Conservation (phyloP, 192 early-diverging fungal species). For the Spizellomyces punctatus region DNA sequence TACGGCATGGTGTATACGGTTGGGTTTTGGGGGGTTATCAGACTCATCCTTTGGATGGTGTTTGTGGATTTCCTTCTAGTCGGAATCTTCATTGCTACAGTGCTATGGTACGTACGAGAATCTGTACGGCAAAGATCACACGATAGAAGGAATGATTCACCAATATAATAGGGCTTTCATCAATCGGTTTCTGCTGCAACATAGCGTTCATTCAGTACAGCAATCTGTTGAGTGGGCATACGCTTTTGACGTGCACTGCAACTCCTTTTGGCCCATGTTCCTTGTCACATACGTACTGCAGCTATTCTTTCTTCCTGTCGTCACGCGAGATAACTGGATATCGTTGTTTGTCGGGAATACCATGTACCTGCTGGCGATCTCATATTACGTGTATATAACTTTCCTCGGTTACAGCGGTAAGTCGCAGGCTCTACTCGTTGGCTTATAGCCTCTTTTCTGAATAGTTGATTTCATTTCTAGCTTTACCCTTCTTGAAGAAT, state of each 20-base stretch:
- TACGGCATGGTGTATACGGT: constrained; percentile 80
- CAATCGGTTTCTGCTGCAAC: constrained; percentile 81
- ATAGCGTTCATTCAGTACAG: constrained; percentile 74
- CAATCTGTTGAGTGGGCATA: constrained; percentile 96
- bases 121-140: background rate
- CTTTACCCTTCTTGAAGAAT: constrained; percentile 89
- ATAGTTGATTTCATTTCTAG: constrained; percentile 47
- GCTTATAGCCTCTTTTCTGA: background rate
- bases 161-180: constrained; percentile 59
- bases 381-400: constrained; percentile 87
- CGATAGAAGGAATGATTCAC: background rate
- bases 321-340: constrained; percentile 79
- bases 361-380: constrained; percentile 77
- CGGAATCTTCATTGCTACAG: constrained; percentile 69
- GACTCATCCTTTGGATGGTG: constrained; percentile 78
- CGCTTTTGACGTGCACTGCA: constrained; percentile 96
- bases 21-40: constrained; percentile 68
- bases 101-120: constrained; percentile 64
- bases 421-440: constrained; percentile 6
- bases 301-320: constrained; percentile 87
- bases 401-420: constrained; percentile 92
- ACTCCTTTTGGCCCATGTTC: constrained; percentile 90
- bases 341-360: constrained; percentile 84
- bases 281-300: constrained; percentile 87
- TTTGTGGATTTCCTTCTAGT: constrained; percentile 79